Conservation (phyloP, 352 stramenopile species). For the Thalassiosira tumida region DNA sequence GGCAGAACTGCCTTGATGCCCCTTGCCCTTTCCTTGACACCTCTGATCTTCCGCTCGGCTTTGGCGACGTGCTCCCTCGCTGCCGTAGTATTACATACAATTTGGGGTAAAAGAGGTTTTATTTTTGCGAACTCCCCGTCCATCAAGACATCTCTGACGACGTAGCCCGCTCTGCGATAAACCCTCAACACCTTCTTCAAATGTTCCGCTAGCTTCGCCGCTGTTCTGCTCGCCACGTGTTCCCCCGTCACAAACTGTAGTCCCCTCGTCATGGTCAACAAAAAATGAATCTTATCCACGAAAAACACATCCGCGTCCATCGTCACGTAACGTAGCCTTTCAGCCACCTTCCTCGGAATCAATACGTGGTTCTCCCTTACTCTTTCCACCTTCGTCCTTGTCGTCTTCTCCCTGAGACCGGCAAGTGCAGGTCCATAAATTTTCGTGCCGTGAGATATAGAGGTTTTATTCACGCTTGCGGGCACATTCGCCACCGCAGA, state of each 20-base stretch:
- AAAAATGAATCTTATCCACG: neutral
- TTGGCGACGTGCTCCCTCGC: neutral
- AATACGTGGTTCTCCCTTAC: constrained; percentile 69
- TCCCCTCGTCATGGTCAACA: neutral
- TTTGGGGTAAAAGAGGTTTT: neutral
- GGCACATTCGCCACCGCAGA: too few species aligned
- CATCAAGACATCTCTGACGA: neutral
- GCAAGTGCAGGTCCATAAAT: neutral
- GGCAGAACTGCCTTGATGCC: neutral
- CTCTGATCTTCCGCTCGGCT: neutral
- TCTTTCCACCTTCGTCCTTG: constrained; percentile 33
- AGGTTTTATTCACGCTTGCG: neutral
- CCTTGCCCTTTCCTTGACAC: neutral
- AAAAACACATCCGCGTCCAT: neutral
- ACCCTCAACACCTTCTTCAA: neutral
- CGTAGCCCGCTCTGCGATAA: neutral
- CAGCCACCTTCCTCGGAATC: neutral
- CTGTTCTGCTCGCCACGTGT: neutral
- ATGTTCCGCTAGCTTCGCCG: neutral
- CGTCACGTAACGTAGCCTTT: neutral
- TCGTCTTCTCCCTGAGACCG: neutral
- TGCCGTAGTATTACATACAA: neutral
- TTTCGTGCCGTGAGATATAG: neutral
- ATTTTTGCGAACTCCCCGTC: neutral
- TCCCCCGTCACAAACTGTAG: neutral